Conservation (phyloP, 371 early-diverging fungal genomes). For the Mortierella sp. region DNA sequence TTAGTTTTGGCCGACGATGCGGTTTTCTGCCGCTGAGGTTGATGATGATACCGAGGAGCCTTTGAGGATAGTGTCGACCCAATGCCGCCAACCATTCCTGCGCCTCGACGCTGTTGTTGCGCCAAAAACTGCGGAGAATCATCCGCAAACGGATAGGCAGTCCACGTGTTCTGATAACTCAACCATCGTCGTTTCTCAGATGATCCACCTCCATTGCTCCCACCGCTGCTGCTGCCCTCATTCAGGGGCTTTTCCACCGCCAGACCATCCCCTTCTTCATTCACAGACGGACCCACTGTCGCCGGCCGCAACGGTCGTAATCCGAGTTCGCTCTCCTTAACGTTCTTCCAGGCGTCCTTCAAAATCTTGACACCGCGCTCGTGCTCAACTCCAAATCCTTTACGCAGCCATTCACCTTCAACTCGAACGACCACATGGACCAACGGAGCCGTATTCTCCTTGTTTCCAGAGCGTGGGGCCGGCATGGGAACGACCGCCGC, state of each 20-base stretch:
- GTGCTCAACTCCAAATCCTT: constrained; percentile 48
- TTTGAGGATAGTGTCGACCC: constrained; percentile 9
- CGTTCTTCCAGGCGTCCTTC: constrained; percentile 51
- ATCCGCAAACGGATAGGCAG: constrained; percentile 46
- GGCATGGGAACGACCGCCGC: constrained; percentile 1
- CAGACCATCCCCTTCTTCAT: constrained; percentile 14
- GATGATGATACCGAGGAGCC: constrained; percentile 16
- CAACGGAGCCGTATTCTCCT: constrained; percentile 23
- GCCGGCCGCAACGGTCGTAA: constrained; percentile 29
- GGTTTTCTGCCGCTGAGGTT: neutral
- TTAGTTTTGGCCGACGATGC: neutral
- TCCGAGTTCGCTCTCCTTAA: constrained; percentile 42
- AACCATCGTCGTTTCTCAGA: constrained; percentile 40
- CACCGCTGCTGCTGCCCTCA: constrained; percentile 1
- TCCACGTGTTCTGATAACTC: constrained; percentile 47
- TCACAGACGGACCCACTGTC: neutral
- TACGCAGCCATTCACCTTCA: constrained; percentile 46
- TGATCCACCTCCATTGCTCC: neutral
- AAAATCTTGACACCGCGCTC: constrained; percentile 39
- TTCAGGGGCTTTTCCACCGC: neutral
- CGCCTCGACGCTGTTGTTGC: constrained; percentile 36
- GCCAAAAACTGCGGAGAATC: constrained; percentile 38
- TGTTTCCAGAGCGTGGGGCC: constrained; percentile 2
- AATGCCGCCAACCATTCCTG: neutral
- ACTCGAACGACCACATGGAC: constrained; percentile 47